These are phyloP conservation scores for Crithidia thermophila DNA, from an alignment of 208 protist genomes.

Conservation along the genomic window DNA sequence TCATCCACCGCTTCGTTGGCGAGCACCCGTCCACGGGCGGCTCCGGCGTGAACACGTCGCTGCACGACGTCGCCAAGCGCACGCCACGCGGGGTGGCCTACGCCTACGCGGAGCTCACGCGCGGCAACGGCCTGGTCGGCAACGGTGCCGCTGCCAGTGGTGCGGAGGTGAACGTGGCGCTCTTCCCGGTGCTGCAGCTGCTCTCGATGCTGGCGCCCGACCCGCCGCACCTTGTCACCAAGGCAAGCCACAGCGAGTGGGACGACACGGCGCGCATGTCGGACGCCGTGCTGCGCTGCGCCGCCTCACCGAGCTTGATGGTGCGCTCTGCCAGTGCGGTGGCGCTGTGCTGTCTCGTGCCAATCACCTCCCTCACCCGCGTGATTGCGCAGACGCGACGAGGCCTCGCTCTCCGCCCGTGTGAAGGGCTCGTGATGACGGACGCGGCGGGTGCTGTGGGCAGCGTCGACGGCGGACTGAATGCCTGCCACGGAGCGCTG, in stretches of 20 bases:
- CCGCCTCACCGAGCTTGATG: constrained; percentile 70
- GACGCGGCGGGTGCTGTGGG: not conserved
- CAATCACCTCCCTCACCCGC: constrained; percentile 17
- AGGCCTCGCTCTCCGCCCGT: constrained; percentile 16
- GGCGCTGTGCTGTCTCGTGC: constrained; percentile 81
- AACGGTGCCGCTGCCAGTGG: not conserved
- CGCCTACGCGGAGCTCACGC: constrained; percentile 50
- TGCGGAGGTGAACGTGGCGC: constrained; percentile 43
- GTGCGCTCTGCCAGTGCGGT: constrained; percentile 74
- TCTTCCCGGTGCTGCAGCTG: constrained; percentile 91
- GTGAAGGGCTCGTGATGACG: not conserved
- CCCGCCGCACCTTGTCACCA: constrained; percentile 41
- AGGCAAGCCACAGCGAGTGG: constrained; percentile 18
- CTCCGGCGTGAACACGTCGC: constrained; percentile 79
- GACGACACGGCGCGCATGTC: constrained; percentile 51
- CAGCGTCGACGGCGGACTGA: constrained; percentile 23
- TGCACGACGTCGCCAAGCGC: constrained; percentile 74
- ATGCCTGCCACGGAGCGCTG: constrained; percentile 75
- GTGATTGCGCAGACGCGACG: constrained; percentile 16
- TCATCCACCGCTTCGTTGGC: constrained; percentile 92
- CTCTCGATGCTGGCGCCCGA: constrained; percentile 91
- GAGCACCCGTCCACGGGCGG: constrained; percentile 82
- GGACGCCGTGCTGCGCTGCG: constrained; percentile 58
- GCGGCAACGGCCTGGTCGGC: constrained; percentile 15
- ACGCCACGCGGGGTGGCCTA: constrained; percentile 68